Percentiles rank a stretch among this genome's conserved stretches.
These are phyloP conservation scores for Fusarium pininemorale DNA, from an alignment of 2,329 filamentous ascomycete species.

Conservation along the genomic window DNA sequence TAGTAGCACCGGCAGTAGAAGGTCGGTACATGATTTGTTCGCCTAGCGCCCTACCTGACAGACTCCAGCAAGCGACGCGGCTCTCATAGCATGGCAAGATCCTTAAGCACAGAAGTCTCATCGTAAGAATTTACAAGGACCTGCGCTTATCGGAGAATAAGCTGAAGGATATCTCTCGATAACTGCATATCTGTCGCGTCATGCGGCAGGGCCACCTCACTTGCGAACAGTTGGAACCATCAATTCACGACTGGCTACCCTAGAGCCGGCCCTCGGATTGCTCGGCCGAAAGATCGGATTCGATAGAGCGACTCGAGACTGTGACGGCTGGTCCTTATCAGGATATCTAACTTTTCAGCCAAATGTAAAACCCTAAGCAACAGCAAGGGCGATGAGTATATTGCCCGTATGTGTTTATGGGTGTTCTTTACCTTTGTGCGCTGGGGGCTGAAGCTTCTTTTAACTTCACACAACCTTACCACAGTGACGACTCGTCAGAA, in stretches of 20 bases:
- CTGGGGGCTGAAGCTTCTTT: no score
- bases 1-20: not conserved
- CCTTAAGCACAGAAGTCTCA: not conserved
- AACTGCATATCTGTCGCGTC: not conserved
- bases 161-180: not conserved
- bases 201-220: not conserved
- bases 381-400: no score
- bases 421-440: no score
- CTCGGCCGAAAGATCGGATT: not conserved
- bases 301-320: no score
- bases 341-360: no score
- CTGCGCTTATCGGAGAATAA: not conserved
- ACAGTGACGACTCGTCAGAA: no score
- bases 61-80: rapidly evolving
- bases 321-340: no score
- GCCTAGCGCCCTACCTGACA: not conserved
- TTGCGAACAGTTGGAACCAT: not conserved
- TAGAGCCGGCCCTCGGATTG: not conserved
- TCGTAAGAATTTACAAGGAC: not conserved
- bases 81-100: not conserved
- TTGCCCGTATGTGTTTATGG: no score
- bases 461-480: no score
- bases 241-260: not conserved
- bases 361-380: no score
- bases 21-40: not conserved